Conservation (phyloP, 805 yeast species). For the Pichia ethanolica region DNA sequence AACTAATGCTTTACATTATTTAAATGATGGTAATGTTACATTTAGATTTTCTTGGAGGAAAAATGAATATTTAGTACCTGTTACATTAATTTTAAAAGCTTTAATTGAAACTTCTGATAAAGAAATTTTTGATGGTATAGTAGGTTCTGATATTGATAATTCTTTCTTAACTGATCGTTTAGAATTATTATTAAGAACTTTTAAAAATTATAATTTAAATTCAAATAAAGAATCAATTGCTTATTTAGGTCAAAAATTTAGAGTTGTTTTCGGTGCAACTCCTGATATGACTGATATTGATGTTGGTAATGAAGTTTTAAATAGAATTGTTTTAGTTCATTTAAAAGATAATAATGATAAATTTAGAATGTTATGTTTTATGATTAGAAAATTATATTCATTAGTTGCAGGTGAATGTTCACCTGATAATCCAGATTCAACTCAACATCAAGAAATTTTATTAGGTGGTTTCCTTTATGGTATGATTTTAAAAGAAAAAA, state of each 20-base stretch:
- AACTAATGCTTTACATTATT: slow-evolving; percentile 93
- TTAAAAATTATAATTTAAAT: slow-evolving; percentile 70
- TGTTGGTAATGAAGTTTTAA: slow-evolving; percentile 79
- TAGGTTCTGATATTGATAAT: slow-evolving; percentile 78
- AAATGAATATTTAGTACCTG: slow-evolving; percentile 86
- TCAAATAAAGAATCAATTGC: slow-evolving; percentile 87
- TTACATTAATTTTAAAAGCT: slow-evolving; percentile 85
- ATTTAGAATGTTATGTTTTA: slow-evolving; percentile 79
- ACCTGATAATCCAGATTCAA: slow-evolving; percentile 98
- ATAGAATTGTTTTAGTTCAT: slow-evolving; percentile 85
- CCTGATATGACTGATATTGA: slow-evolving; percentile 84
- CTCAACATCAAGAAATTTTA: slow-evolving; percentile 95
- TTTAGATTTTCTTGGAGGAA: slow-evolving; percentile 97
- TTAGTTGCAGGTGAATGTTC: slow-evolving; percentile 95
- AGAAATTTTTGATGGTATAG: slow-evolving; percentile 93
- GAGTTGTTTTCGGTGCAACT: slow-evolving; percentile 85
- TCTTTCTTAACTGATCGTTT: slow-evolving; percentile 97
- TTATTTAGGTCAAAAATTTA: slow-evolving; percentile 90
- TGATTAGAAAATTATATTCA: slow-evolving; percentile 92
- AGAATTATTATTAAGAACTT: slow-evolving; percentile 83
- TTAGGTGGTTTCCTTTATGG: slow-evolving; percentile 95
- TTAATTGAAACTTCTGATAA: slow-evolving; percentile 85
- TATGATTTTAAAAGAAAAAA: slow-evolving; percentile 92
- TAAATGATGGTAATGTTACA: slow-evolving; percentile 92
- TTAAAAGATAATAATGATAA: slow-evolving; percentile 68